Percentiles rank a stretch among this genome's conserved stretches.
Conservation (phyloP, 805 yeast genomes). For the Lipomyces japonicus region DNA sequence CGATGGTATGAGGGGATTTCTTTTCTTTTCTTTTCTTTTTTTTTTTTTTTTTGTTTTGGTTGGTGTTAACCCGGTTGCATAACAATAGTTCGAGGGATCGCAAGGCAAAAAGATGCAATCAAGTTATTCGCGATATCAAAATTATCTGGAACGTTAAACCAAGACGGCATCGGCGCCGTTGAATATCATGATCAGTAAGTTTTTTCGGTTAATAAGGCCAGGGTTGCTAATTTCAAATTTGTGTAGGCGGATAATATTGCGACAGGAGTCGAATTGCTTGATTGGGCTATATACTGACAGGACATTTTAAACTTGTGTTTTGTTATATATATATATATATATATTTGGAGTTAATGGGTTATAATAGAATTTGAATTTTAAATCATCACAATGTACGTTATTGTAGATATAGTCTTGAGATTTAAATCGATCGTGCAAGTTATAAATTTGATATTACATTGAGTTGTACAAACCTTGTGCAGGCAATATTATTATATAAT, state of each 20-base stretch:
- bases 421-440: too few species aligned
- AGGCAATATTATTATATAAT: too few species aligned
- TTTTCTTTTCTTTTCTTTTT: not conserved
- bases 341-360: not conserved
- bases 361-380: too few species aligned
- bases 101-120: slow-evolving; percentile 17
- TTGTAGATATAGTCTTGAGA: too few species aligned
- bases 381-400: too few species aligned
- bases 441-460: too few species aligned
- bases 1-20: slow-evolving; percentile 13
- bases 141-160: not conserved
- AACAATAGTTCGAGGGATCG: slow-evolving; percentile 20
- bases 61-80: too few species aligned
- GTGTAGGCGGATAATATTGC: slow-evolving; percentile 17
- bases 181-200: slow-evolving; percentile 10
- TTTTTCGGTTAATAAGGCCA: not conserved
- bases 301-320: not conserved
- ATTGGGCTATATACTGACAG: slow-evolving; percentile 19
- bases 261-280: slow-evolving; percentile 20
- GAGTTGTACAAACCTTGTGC: too few species aligned
- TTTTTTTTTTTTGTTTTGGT: not conserved
- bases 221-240: not conserved
- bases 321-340: not conserved
- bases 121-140: slow-evolving; percentile 1
- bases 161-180: slow-evolving; percentile 15